Conservation (phyloP, 2,329 filamentous ascomycete genomes). For the Phialophora tarda region DNA sequence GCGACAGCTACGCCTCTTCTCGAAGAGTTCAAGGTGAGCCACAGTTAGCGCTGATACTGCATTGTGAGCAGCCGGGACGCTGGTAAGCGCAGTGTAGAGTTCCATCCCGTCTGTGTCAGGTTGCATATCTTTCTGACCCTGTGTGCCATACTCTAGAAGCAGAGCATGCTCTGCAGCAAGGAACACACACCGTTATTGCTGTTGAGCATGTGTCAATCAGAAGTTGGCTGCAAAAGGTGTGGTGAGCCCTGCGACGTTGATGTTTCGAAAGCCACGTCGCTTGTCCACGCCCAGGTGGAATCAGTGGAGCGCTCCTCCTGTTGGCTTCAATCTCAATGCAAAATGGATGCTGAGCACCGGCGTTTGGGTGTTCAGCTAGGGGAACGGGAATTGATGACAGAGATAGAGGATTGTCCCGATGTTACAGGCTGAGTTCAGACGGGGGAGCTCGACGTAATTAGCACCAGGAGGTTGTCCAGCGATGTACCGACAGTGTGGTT, state of each 20-base stretch:
- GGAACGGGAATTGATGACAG: neutral
- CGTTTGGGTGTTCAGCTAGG: neutral
- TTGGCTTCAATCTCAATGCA: neutral
- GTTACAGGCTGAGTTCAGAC: neutral
- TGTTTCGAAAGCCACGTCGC: neutral
- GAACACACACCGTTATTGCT: constrained; percentile 19
- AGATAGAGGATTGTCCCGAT: neutral
- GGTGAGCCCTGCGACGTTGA: neutral
- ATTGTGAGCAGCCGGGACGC: constrained; percentile 22
- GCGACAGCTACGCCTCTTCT: neutral
- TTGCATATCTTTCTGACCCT: constrained; percentile 5
- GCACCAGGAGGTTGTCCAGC: neutral
- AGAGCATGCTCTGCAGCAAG: constrained; percentile 19
- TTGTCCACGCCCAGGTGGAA: neutral
- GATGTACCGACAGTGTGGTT: neutral
- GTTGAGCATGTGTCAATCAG: neutral
- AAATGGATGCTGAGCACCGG: neutral
- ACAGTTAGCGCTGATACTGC: constrained; percentile 15
- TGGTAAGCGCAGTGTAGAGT: constrained; percentile 18
- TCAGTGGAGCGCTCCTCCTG: neutral
- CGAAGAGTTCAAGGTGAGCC: constrained; percentile 4
- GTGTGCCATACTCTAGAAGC: constrained; percentile 20
- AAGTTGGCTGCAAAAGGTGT: neutral
- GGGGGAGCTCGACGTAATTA: neutral
- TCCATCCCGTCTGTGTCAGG: neutral